Evolutionary conservation across 1,284 basidiomycete species (phyloP), one percentile per base, ranked within the genome.

Genomic region (Bondarzewia mesenterica): DNA sequence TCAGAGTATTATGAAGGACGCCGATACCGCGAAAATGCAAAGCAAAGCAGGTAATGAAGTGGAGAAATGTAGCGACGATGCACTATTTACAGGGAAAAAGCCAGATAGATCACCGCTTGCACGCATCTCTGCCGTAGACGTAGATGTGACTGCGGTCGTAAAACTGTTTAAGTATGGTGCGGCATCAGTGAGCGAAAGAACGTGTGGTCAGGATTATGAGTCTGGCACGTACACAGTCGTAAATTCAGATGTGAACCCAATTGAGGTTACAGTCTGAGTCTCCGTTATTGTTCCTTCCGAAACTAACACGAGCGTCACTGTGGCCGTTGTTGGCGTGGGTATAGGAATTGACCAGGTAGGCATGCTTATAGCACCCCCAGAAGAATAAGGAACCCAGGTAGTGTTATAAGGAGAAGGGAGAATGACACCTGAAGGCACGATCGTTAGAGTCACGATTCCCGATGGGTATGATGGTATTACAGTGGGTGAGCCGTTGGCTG

Each of bases 181-280:
- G n/a, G n/a, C 36, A 42, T 18, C 8, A 21, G n/a, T 41, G 16
- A 35, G 39, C 29, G 10, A 37, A 4, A 7, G 8, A 14, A 35
- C 1, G 22, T 49, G 38, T 23, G 42, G 27, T 26, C 32, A 36
- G n/a, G 20, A 18, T 32, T 10, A 32, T 4, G 29, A 37, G 25
- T 16, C 7, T 40, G 7, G 1, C 15, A 51, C 60, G 45, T 43
- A 65, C 63, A 58, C 60, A 20, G 57, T 53, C 5, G 61, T 65
- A 38, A 57, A 52, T 35, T 54, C 53, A 16, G 43, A 44, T 12
- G 57, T 57, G 3, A 55, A 57, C 16, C 60, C 32, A 10, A 64
- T 58, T 7, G 62, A 51, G 2, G 63, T 64, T n/a, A 63, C 53
- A 7, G 58, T 57, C 20, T 56, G 16, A 15, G 42, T 43, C 20